These are phyloP conservation scores for Ustilago hordei DNA, from an alignment of 1,284 basidiomycete genomes.

Conservation along the genomic window DNA sequence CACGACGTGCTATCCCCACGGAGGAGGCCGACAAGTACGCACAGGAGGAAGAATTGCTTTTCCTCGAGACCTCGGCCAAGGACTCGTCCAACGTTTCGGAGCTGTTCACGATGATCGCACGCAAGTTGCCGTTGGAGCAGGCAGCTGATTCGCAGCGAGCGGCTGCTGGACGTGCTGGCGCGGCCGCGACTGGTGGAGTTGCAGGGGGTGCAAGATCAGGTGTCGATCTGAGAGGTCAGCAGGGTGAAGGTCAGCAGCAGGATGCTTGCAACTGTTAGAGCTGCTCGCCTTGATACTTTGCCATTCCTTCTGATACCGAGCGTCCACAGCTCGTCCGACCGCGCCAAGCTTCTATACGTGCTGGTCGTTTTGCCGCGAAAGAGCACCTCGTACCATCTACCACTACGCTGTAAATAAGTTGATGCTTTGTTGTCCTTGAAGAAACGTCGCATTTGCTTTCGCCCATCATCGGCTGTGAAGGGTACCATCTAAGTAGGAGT, in stretches of 20 bases:
- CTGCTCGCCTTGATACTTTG: neutral
- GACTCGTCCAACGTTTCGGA: slow-evolving; percentile 88
- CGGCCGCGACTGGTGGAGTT: slow-evolving; percentile 18
- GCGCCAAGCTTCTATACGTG: neutral
- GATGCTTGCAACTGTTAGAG: slow-evolving; percentile 58
- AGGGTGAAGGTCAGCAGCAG: slow-evolving; percentile 41
- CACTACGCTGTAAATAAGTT: slow-evolving; percentile 6
- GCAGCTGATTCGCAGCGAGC: slow-evolving; percentile 49
- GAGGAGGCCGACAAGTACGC: slow-evolving; percentile 85
- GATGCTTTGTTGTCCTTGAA: neutral
- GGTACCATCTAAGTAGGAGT: neutral
- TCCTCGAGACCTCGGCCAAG: slow-evolving; percentile 96
- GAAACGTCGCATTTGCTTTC: neutral
- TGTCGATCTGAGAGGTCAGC: slow-evolving; percentile 53
- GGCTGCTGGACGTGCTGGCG: slow-evolving; percentile 38
- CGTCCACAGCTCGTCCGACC: neutral
- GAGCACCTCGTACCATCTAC: neutral
- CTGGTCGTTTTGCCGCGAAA: neutral
- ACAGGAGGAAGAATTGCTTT: slow-evolving; percentile 92
- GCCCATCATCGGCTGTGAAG: neutral
- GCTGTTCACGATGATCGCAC: slow-evolving; percentile 71
- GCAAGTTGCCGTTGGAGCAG: slow-evolving; percentile 65
- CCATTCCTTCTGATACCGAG: neutral
- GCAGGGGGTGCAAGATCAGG: slow-evolving; percentile 41
- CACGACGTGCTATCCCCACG: slow-evolving; percentile 63